These are phyloP conservation scores for Remersonia thermophila DNA, from an alignment of 2,329 filamentous ascomycete genomes.

Conservation along the genomic window DNA sequence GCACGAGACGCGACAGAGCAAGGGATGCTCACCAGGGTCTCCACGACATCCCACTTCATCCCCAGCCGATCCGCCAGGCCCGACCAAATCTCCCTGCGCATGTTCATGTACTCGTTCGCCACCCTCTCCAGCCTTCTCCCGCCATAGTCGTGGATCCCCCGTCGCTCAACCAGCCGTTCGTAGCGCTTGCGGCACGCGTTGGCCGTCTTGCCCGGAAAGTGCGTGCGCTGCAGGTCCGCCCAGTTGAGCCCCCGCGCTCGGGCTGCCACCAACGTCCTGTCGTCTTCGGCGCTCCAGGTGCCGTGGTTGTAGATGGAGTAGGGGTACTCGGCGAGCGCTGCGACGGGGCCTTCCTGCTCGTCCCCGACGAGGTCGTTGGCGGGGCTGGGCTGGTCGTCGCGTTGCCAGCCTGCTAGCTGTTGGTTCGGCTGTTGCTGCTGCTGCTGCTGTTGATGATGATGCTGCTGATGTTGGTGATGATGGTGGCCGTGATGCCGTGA, in stretches of 20 bases:
- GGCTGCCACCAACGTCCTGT: constrained; percentile 13
- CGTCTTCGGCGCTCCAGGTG: constrained; percentile 16
- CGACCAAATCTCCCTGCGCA: constrained; percentile 16
- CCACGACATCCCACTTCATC: constrained; percentile 15
- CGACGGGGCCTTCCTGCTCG: neutral
- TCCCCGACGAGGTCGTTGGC: neutral
- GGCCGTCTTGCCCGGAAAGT: constrained; percentile 17
- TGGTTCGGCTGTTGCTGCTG: neutral
- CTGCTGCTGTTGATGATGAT: neutral
- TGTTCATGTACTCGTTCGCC: constrained; percentile 15
- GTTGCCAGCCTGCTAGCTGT: no score
- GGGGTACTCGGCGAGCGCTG: constrained; percentile 9
- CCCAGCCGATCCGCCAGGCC: constrained; percentile 14
- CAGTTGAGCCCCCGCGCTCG: constrained; percentile 15
- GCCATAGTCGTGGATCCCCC: constrained; percentile 12
- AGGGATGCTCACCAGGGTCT: constrained; percentile 10
- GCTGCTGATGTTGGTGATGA: neutral
- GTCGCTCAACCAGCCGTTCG: constrained; percentile 16
- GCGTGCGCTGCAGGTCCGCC: constrained; percentile 13
- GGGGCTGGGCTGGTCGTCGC: neutral
- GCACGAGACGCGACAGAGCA: no score
- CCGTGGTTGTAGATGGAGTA: constrained; percentile 16
- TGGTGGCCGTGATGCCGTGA: neutral
- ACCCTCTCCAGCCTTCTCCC: constrained; percentile 10
- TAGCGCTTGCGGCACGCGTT: constrained; percentile 19